Evolutionary conservation across 2,329 filamentous ascomycete genomes (phyloP).

Genomic region (Penicillium olsonii): DNA sequence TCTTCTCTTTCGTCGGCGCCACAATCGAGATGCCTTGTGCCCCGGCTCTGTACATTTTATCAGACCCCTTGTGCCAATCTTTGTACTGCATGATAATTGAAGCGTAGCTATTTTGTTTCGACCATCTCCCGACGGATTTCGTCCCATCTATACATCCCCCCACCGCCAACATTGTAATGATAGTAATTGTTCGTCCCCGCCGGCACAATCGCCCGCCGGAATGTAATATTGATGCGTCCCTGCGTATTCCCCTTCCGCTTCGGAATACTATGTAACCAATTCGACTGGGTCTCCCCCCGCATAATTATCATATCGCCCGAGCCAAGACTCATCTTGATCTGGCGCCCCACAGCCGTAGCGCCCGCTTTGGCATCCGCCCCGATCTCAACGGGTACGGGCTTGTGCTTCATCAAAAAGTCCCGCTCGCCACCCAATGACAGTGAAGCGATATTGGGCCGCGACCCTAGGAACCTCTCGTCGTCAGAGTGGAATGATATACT

Average conservation of each 20-base stretch:
- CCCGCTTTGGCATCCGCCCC: not conserved
- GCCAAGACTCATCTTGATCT: constrained; percentile 56
- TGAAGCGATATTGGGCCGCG: constrained; percentile 70
- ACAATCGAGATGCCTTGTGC: constrained; percentile 19
- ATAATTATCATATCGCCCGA: constrained; percentile 80
- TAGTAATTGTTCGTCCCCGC: constrained; percentile 82
- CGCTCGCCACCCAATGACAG: constrained; percentile 71
- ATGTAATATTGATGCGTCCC: constrained; percentile 75
- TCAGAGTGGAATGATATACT: constrained; percentile 80
- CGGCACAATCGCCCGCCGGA: constrained; percentile 68
- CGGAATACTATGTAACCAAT: constrained; percentile 77
- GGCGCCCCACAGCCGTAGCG: constrained; percentile 26
- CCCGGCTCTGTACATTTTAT: constrained; percentile 12
- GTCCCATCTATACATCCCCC: constrained; percentile 70
- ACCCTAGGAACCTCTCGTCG: constrained; percentile 74
- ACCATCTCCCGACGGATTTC: constrained; percentile 36
- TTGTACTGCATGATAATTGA: not conserved
- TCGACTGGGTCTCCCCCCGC: constrained; percentile 71
- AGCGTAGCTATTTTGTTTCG: not conserved
- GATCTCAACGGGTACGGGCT: constrained; percentile 51
- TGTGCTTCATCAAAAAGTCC: constrained; percentile 80
- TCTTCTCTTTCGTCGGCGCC: constrained; percentile 15
- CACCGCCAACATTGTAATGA: constrained; percentile 75
- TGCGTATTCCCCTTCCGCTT: constrained; percentile 69
- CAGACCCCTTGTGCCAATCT: not conserved